These are phyloP conservation scores for Phytophthora brassicae DNA, from an alignment of 352 stramenopile species.

Conservation along the genomic window DNA sequence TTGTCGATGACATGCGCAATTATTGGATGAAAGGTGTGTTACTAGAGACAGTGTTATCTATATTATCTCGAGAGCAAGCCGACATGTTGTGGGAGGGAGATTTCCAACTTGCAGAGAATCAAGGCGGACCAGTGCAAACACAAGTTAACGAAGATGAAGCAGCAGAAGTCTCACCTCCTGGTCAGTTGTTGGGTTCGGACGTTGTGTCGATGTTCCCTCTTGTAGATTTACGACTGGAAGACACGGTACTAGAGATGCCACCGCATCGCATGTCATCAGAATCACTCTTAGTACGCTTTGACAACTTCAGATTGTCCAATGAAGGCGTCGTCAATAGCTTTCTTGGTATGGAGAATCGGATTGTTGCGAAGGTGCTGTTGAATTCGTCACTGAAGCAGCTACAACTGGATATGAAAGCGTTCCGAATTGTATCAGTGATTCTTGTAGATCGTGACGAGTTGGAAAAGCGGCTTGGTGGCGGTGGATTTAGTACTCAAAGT, in stretches of 20 bases:
- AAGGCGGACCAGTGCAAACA: slow-evolving; percentile 14
- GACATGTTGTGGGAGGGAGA: slow-evolving; percentile 77
- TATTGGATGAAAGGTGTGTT: slow-evolving; percentile 76
- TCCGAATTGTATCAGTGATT: slow-evolving; percentile 80
- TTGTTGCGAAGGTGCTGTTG: slow-evolving; percentile 82
- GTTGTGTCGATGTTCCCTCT: slow-evolving; percentile 85
- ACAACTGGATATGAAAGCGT: slow-evolving; percentile 57
- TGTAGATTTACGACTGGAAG: slow-evolving; percentile 65
- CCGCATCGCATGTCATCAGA: slow-evolving; percentile 79
- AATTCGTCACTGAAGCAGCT: slow-evolving; percentile 81
- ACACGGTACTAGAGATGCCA: slow-evolving; percentile 76
- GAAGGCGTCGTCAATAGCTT: slow-evolving; percentile 65
- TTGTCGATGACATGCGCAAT: slow-evolving; percentile 74
- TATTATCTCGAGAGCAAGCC: slow-evolving; percentile 61
- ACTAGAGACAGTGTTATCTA: slow-evolving; percentile 56
- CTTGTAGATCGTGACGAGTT: slow-evolving; percentile 51
- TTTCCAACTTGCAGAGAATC: slow-evolving; percentile 54
- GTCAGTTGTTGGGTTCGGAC: slow-evolving; percentile 54
- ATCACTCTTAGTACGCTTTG: slow-evolving; percentile 69
- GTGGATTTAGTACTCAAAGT: slow-evolving; percentile 65
- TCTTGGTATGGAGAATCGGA: slow-evolving; percentile 66
- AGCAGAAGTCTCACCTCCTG: slow-evolving; percentile 5
- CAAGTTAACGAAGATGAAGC: slow-evolving; percentile 17
- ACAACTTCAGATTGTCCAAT: slow-evolving; percentile 68
- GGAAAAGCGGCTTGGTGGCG: slow-evolving; percentile 26